phyloP scores from a whole-genome alignment of 2,329 filamentous ascomycete genomes.

The Nemania abortiva region DNA sequence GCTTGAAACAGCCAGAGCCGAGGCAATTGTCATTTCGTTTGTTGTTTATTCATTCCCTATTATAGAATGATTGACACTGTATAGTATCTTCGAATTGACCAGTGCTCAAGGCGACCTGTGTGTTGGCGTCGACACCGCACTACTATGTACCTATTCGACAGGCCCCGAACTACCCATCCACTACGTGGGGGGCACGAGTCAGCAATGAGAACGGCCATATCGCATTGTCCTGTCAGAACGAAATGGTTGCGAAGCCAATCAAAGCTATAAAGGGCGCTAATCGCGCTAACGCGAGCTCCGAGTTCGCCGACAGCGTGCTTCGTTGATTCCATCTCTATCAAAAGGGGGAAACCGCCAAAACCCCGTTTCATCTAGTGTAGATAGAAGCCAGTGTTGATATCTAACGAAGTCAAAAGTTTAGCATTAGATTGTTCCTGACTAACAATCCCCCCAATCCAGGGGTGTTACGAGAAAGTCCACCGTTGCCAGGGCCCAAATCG shows the following conservation, averaged over 20 bases:
- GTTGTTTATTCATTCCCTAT: slow-evolving; percentile 4
- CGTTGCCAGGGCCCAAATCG: slow-evolving; percentile 4
- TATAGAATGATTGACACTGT: slow-evolving; percentile 11
- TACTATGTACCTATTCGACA: slow-evolving; percentile 8
- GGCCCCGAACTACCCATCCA: slow-evolving; percentile 3
- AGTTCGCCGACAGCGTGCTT: slow-evolving; percentile 12
- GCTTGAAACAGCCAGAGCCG: slow-evolving; percentile 42
- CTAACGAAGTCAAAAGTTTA: slow-evolving; percentile 11
- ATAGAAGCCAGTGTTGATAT: slow-evolving; percentile 2
- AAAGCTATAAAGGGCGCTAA: slow-evolving; percentile 28
- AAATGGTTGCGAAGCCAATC: slow-evolving; percentile 14
- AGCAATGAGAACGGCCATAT: slow-evolving; percentile 26
- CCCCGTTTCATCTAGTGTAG: slow-evolving; percentile 15
- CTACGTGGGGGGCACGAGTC: slow-evolving; percentile 31
- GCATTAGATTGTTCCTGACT: slow-evolving; percentile 14
- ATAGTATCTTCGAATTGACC: slow-evolving; percentile 17
- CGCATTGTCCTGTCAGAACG: slow-evolving; percentile 26
- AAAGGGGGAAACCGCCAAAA: slow-evolving; percentile 8
- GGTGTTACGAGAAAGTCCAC: background rate
- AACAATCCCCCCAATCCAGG: slow-evolving; percentile 11
- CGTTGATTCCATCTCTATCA: slow-evolving; percentile 6
- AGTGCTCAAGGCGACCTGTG: slow-evolving; percentile 14
- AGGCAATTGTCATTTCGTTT: slow-evolving; percentile 1
- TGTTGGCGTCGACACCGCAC: background rate
- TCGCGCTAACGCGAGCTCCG: slow-evolving; percentile 22